These are phyloP conservation scores for Trypanosoma platydactyli DNA, from an alignment of 208 protist genomes.

Conservation along the genomic window DNA sequence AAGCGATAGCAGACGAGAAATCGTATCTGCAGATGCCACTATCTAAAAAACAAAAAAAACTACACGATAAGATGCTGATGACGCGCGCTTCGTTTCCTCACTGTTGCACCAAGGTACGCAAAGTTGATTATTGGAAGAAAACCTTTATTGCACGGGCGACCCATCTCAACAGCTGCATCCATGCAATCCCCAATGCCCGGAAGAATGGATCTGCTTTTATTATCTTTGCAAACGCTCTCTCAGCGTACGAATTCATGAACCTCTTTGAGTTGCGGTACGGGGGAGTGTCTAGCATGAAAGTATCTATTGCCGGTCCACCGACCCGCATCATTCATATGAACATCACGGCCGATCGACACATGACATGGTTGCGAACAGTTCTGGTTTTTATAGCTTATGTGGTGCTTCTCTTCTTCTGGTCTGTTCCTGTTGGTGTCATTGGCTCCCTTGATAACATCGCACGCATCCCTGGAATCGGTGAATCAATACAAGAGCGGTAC, in stretches of 20 bases:
- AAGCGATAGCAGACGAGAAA: slow-evolving; percentile 72
- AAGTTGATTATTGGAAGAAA: slow-evolving; percentile 50
- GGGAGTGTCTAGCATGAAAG: slow-evolving; percentile 36
- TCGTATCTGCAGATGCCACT: slow-evolving; percentile 16
- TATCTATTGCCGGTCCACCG: slow-evolving; percentile 70
- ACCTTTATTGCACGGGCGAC: slow-evolving; percentile 36
- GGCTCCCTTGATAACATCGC: slow-evolving; percentile 74
- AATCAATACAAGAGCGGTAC: slow-evolving; percentile 35
- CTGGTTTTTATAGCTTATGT: slow-evolving; percentile 53
- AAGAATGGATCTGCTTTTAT: slow-evolving; percentile 59
- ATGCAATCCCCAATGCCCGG: slow-evolving; percentile 37
- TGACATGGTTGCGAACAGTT: slow-evolving; percentile 45
- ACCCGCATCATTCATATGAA: slow-evolving; percentile 68
- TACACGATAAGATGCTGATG: slow-evolving; percentile 15
- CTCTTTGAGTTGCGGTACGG: slow-evolving; percentile 57
- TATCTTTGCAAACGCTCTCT: slow-evolving; percentile 61
- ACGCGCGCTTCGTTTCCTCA: slow-evolving; percentile 25
- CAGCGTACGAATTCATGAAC: slow-evolving; percentile 75
- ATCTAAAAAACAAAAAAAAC: background rate
- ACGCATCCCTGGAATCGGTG: slow-evolving; percentile 46
- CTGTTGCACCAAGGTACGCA: slow-evolving; percentile 52
- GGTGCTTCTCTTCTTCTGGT: slow-evolving; percentile 63
- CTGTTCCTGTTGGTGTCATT: slow-evolving; percentile 74
- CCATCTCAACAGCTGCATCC: slow-evolving; percentile 51
- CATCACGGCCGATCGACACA: slow-evolving; percentile 43